Evolutionary conservation across 129 eudicot genomes (phyloP).

Genomic region (Chrysanthemum lavandulifolium): DNA sequence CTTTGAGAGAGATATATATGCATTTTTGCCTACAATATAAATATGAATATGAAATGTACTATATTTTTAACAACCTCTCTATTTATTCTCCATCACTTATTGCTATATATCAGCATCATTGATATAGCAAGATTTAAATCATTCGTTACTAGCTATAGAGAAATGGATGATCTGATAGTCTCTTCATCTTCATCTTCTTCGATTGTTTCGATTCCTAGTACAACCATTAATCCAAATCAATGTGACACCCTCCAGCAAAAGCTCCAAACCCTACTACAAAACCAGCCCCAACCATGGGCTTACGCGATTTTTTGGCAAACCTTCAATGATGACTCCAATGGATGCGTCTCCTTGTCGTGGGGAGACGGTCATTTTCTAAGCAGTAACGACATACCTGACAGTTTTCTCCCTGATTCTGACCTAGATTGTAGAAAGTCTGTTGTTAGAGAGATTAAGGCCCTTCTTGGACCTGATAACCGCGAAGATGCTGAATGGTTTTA

Average conservation of each 20-base stretch:
- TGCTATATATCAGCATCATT: constrained; percentile 9
- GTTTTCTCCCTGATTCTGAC: background rate
- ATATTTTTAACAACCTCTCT: background rate
- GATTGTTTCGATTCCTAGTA: constrained; percentile 20
- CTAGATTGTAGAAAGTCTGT: constrained; percentile 20
- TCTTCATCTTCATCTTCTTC: constrained; percentile 48
- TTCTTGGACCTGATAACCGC: constrained; percentile 31
- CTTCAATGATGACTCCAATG: constrained; percentile 39
- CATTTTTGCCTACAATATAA: too few species aligned
- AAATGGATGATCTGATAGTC: constrained; percentile 45
- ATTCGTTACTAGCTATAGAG: background rate
- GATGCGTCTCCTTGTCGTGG: constrained; percentile 41
- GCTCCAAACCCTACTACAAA: constrained; percentile 51
- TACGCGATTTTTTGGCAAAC: constrained; percentile 69
- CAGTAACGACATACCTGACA: background rate
- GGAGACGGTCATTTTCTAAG: constrained; percentile 57
- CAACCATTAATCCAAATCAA: background rate
- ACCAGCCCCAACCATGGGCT: constrained; percentile 54
- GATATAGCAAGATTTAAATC: background rate
- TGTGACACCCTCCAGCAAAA: constrained; percentile 35
- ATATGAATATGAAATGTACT: too few species aligned
- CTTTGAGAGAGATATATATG: too few species aligned
- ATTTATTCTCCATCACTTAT: constrained; percentile 17
- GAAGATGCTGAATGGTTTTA: constrained; percentile 77
- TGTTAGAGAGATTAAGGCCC: constrained; percentile 41